Percentiles rank a stretch among this genome's conserved stretches.
Evolutionary conservation across 129 eudicot species (phyloP).

Genomic region (Kitagawia praeruptora): DNA sequence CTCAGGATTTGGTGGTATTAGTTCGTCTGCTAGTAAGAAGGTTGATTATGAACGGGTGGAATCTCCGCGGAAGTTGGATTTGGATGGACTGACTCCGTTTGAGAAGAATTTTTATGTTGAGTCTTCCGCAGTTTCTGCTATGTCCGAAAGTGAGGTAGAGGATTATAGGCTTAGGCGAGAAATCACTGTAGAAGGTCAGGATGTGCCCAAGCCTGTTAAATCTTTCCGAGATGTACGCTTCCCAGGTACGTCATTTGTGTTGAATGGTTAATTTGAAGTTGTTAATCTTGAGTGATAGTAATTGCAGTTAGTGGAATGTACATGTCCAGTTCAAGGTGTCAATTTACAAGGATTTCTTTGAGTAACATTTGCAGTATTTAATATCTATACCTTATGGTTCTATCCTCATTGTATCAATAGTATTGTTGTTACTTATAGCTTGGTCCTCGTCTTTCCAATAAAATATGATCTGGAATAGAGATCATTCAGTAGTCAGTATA

Average conservation of each 20-base stretch:
- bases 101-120: constrained; percentile 95
- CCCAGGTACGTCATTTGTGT: constrained; percentile 53
- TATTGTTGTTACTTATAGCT: neutral
- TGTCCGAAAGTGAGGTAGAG: constrained; percentile 81
- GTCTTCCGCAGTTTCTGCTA: constrained; percentile 60
- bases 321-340: neutral
- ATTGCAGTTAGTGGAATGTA: neutral
- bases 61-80: constrained; percentile 61
- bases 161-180: constrained; percentile 70
- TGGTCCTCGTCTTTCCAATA: neutral
- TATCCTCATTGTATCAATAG: neutral
- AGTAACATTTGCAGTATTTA: neutral
- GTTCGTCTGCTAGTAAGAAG: constrained; percentile 50
- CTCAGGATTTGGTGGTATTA: constrained; percentile 57
- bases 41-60: constrained; percentile 39
- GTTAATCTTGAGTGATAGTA: neutral
- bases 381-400: neutral
- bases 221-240: constrained; percentile 70
- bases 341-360: neutral
- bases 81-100: constrained; percentile 81
- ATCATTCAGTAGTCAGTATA: neutral
- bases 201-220: constrained; percentile 90
- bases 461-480: neutral
- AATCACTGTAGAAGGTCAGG: constrained; percentile 92
- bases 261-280: neutral